A percentile compares a stretch with the other conserved stretches of the same genome.
These are phyloP conservation scores for Lipomyces starkeyi DNA, from an alignment of 805 yeast species.

Conservation along the genomic window DNA sequence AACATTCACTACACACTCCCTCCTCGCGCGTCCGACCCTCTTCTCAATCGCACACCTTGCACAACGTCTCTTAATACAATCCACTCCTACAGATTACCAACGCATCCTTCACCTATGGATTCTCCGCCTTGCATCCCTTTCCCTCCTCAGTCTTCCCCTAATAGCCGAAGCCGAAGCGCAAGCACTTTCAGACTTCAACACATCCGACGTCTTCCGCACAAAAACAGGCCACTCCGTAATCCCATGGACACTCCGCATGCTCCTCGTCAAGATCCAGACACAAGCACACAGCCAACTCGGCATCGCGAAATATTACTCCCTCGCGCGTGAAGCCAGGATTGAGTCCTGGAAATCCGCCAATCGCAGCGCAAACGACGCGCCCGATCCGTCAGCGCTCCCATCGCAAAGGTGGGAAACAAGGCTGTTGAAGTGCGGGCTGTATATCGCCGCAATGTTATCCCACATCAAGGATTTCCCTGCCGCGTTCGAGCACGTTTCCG, in stretches of 20 bases:
- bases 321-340: slow-evolving; percentile 47
- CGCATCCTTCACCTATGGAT: slow-evolving; percentile 34
- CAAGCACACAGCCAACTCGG: slow-evolving; percentile 47
- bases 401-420: background rate
- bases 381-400: background rate
- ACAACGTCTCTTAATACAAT: slow-evolving; percentile 17
- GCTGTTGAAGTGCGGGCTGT: slow-evolving; percentile 27
- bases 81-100: slow-evolving; percentile 23
- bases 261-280: slow-evolving; percentile 44
- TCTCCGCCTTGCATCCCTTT: slow-evolving; percentile 24
- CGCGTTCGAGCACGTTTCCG: slow-evolving; percentile 44
- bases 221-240: slow-evolving; percentile 37
- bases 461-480: slow-evolving; percentile 45
- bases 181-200: slow-evolving; percentile 41
- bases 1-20: slow-evolving; percentile 19
- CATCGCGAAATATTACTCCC: slow-evolving; percentile 43
- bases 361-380: background rate
- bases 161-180: slow-evolving; percentile 46
- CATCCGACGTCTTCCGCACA: slow-evolving; percentile 37
- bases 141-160: slow-evolving; percentile 20
- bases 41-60: slow-evolving; percentile 22
- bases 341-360: slow-evolving; percentile 31
- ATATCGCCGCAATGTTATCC: slow-evolving; percentile 45
- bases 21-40: slow-evolving; percentile 28
- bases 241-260: slow-evolving; percentile 47